phyloP scores from a whole-genome alignment of 495 filamentous ascomycete species.

The Hypoxylon cercidicola region DNA sequence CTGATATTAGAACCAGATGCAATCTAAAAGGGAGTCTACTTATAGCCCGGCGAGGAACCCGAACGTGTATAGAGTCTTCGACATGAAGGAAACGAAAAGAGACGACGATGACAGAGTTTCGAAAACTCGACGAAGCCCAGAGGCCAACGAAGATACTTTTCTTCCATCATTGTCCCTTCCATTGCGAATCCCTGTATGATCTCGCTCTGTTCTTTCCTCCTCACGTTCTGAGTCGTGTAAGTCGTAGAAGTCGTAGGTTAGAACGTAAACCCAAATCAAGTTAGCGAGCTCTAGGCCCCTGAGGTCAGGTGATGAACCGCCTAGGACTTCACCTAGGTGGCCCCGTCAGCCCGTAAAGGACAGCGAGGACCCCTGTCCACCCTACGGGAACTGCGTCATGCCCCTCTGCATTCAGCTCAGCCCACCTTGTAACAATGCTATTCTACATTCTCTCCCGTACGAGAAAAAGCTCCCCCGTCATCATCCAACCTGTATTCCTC shows the following conservation, averaged over 20 bases:
- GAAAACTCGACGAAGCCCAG: background rate
- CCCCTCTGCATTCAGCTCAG: constrained; percentile 36
- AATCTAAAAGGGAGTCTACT: background rate
- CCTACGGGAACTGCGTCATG: constrained; percentile 45
- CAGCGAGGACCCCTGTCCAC: constrained; percentile 36
- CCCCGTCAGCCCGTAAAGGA: constrained; percentile 22
- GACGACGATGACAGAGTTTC: background rate
- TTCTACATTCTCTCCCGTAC: background rate
- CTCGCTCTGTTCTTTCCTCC: background rate
- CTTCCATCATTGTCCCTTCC: constrained; percentile 20
- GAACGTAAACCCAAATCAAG: background rate
- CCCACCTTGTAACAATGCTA: constrained; percentile 16
- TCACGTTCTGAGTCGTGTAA: background rate
- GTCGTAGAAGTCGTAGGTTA: constrained; percentile 1
- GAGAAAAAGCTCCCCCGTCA: background rate
- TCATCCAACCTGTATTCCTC: constrained; percentile 1
- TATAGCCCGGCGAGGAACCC: background rate
- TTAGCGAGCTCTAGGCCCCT: background rate
- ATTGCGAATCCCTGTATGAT: background rate
- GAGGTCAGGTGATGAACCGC: constrained; percentile 19
- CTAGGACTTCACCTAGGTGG: constrained; percentile 9
- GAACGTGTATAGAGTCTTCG: no score
- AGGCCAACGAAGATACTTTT: background rate
- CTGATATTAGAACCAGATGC: constrained; percentile 2
- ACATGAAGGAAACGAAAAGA: background rate